Evolutionary conservation across 1,284 basidiomycete genomes (phyloP), one percentile per base, ranked within the genome.

Genomic region (Cerioporus squamosus): DNA sequence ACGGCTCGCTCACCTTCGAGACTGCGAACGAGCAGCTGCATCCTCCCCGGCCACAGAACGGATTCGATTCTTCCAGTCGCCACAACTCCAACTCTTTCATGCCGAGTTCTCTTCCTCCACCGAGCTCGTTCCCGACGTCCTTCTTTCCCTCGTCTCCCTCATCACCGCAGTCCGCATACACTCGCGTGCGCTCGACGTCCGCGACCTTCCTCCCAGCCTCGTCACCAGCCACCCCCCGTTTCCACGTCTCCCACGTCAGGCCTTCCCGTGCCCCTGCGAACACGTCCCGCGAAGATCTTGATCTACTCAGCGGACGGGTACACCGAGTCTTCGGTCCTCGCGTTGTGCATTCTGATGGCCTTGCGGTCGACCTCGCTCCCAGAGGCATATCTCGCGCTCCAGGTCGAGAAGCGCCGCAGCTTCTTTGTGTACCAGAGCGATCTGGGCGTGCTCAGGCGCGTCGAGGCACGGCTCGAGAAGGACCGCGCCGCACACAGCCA

Each of bases 361-460:
- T 78, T 90, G 48, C 86, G 82, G 74, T 72, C 81, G 65, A 69
- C 89, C 73, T 73, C 81, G 46, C 82, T 98, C 12, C 91, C 95
- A 4, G 93, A 96, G 70, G 96, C 95, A 17, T 98, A 96, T 76
- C 78, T 96, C 46, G 87, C 92, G 70, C 81, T 97, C 65, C 94
- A 90, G 74, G 82, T 82, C 48, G 69, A 68, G 78, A 82, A 91
- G 81, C 77, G 85, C 77, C 70, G 86, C 62, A 91, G 80, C 71
- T 99, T 99, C 79, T 98, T 97, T 68, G 93, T 98, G 50, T 98
- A 97, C 73, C 87, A 88, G 48, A 79, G 79, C 42, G 96, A 98
- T 73, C 75, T 96, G 51, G 81, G 82, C 0, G 72, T 97, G n/a
- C 77, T 98, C 63, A 81, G 86, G 65, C 81, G 83, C 55, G 82